Evolutionary conservation across 2,329 filamentous ascomycete species (phyloP), one percentile per base, ranked within the genome.

Genomic region (Alternaria brassicae): DNA sequence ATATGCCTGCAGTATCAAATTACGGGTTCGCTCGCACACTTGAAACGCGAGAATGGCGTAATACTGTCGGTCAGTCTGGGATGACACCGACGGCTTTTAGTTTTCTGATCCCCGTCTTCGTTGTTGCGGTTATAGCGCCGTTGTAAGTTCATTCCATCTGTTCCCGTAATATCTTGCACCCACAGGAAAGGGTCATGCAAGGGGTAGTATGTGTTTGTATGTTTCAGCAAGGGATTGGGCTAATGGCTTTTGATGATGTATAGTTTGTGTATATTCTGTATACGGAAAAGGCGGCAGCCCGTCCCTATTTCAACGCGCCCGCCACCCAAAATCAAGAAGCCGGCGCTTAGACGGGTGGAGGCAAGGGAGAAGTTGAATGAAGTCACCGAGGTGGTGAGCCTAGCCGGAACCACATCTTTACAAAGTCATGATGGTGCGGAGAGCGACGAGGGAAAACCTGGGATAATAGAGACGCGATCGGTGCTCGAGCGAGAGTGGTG

Each of bases 1-100:
- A 40, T 23, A 67, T 67, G 64, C 64, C 64, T 32, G 64, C 64
- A 10, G 37, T 65, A 32, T 61, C 52, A 19, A 44, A 37, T 32
- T 45, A 51, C 17, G 53, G 30, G 23, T 28, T 39, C 9, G 45
- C 51, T 12, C 40, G 45, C 19, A 28, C 37, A 21, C 55, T 67
- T n/a, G 56, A 49, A 15, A 54, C 50, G 19, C 56, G 65, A 39
- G 65, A 66, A 60, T 66, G 62, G 65, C 54, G 47, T 17, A 37
- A 66, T 19, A 67, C 65, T 2, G 62, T 67, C 3, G 65, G 65
- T 7, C 60, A 62, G 52, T 66, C 66, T 42, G 59, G 66, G 19
- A 63, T 73, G 56, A 71, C 71, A n/a, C 63, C 70, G 6, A 72
- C 68, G 8, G 69, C 72, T 4, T 68, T 74, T 47, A 66, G 66